Base-by-base conservation (phyloP, 2,329 filamentous ascomycete genomes). In the Botrytis fabae region DNA sequence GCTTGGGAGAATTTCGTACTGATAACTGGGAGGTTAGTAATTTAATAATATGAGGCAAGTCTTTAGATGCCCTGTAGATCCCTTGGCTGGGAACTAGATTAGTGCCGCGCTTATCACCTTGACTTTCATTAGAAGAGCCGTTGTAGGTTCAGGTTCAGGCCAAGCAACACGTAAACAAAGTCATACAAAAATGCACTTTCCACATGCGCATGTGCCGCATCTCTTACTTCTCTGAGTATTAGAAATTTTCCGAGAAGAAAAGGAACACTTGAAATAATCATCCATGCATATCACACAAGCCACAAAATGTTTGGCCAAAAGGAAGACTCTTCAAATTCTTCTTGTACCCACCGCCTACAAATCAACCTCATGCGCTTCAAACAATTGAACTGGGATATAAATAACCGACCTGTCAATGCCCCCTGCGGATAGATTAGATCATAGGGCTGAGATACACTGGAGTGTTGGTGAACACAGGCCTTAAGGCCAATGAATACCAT, bases 401-500 rank as follows among this genome's bases (percentile, higher is more conserved):
- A 72, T 72, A 72, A 42, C 51, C 62, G 70, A 72, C 51, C 40
- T 68, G 62, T 48, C 70, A 72, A 25, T 8, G 10, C n/a, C 46
- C 70, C 63, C 63, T 72, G 70, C 20, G 1, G 22, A 57, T 38
- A 48, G 69, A 63, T 63, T 60, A 71, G 62, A 72, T 69, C 70
- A 60, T 72, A 72, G 70, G 70, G 70, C 70, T 72, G 70, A 72
- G 54, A 72, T 35, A 60, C 57, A 40, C 32, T 12, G 12, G 35
- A 38, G 51, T 22, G 7, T 72, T 68, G 35, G 69, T 64, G 42
- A 68, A 28, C 48, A n/a, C 22, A 42, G 65, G 48, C 48, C 35
- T 68, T 25, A 42, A 68, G 25, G 46, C 32, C 32, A 66, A 20
- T 6, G n/a, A 20, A 40, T 66, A 22, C 22, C 25, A 40, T 8